Evolutionary conservation across 2,329 filamentous ascomycete species (phyloP), one percentile per base, ranked within the genome.

Genomic region (Beauveria brongniartii): DNA sequence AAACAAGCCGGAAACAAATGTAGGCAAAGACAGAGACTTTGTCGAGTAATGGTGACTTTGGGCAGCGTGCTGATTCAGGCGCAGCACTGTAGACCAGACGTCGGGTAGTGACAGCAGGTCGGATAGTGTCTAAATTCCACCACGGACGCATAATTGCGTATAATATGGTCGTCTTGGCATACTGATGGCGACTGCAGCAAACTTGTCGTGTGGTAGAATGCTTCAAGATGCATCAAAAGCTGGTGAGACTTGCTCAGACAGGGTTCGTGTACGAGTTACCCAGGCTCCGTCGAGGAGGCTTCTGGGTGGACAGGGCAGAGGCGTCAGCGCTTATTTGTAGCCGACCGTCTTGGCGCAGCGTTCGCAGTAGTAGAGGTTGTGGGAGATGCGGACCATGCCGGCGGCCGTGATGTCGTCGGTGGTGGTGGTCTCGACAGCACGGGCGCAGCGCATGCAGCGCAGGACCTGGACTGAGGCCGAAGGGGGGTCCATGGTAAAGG

Each of bases 341-440:
- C 84, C 85, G 37, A 85, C 82, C 70, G 84, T 82, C 69, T 80
- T 82, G 63, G 85, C 85, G 69, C 85, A 88, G 41, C 82, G 78
- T 62, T 81, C 77, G 73, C 85, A 87, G 73, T 88, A 87, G 75
- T 87, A 87, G 63, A 87, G 80, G 71, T 85, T 85, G 71, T 83
- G 81, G 2, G 83, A 83, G 64, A 87, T 84, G 67, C 81, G 79
- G 16, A 88, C 80, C 84, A 88, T 88, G 64, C 84, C 84, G 62
- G 76, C 81, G 48, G 81, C 75, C 65, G 74, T 76, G 55, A 80
- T 75, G 71, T 86, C 82, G 70, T 86, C 83, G 37, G 82, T 84
- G 9, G 81, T 80, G 8, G 83, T 85, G 30, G 81, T 78, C 75
- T 87, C 84, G 59, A 83, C 82, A 59, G 80, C 78, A 62, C 80